phyloP scores from a whole-genome alignment of 306 rosid species.

The Gleditsia sinensis region DNA sequence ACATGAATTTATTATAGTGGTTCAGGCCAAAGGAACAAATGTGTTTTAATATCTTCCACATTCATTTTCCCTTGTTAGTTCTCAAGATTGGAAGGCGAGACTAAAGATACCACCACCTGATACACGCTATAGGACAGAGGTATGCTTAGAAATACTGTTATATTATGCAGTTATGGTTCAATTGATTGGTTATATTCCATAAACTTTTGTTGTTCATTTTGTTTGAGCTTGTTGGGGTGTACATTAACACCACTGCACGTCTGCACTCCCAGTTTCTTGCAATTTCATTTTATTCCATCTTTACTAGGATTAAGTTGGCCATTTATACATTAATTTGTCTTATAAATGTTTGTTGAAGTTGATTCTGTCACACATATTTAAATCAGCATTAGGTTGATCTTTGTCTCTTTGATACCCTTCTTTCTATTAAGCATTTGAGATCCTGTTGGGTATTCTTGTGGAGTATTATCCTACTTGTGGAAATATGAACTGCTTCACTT shows the following conservation, averaged over 20 bases:
- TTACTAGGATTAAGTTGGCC: background rate
- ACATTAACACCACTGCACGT: too few relatives aligned
- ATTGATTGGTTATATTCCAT: slow-evolving; percentile 11
- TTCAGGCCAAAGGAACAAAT: slow-evolving; percentile 4
- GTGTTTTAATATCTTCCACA: background rate
- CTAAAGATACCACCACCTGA: slow-evolving; percentile 79
- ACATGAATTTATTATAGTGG: slow-evolving; percentile 10
- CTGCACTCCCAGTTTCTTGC: slow-evolving; percentile 8
- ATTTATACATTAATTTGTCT: background rate
- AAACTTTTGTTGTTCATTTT: slow-evolving; percentile 18
- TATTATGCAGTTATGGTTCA: slow-evolving; percentile 28
- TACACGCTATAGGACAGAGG: slow-evolving; percentile 92
- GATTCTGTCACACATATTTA: background rate
- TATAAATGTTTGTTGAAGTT: slow-evolving; percentile 14
- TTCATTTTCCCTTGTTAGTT: slow-evolving; percentile 46
- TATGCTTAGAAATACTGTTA: slow-evolving; percentile 31
- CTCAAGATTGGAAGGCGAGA: slow-evolving; percentile 97
- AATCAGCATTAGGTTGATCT: background rate
- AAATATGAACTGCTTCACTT: background rate
- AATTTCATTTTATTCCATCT: background rate
- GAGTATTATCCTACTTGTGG: background rate
- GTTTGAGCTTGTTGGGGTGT: slow-evolving; percentile 3
- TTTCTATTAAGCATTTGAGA: slow-evolving; percentile 13
- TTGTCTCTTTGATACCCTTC: background rate
- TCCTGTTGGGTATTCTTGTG: background rate